Base-by-base conservation (phyloP, 139 green algal genomes). In the Picochlorum costavermella region DNA sequence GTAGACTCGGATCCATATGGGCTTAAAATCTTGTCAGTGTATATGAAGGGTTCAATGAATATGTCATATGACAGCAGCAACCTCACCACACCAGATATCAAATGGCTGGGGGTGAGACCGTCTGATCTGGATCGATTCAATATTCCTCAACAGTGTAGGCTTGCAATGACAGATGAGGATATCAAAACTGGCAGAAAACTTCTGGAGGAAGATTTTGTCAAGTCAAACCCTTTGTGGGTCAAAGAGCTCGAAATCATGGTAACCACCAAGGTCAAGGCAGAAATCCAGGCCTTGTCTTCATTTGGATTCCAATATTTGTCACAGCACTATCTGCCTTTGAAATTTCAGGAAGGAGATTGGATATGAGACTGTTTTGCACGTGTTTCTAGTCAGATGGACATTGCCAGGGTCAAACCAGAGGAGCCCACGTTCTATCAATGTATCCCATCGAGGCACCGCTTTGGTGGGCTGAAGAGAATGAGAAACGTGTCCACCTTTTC, bases 1-100 rank as follows among this genome's bases (percentile, higher is more conserved):
- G 88, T 98, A 31, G 92, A 98, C 69, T 82, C 75, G 1, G 92
- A 98, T 65, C 92, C 92, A 2, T 98, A 98, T 61, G 92, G 92
- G 53, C 85, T 98, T 25, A 96, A 96, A 68, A 98, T 98, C 49
- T 73, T 98, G n/a, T 91, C 83, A 0, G 92, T 96, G 28, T 95
- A 95, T 81, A 95, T 95, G 86, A 91, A 92, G 67, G 46, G 46
- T 53, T 84, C 71, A 29, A 94, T 92, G 81, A 94, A 94, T 75
- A 94, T 94, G 85, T 86, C 79, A 2, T 94, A 90, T 61, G 86
- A 93, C 75, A 85, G 68, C 60, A 80, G 68, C 69, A 96, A 95
- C 77, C 81, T 96, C n/a, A 96, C 90, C 31, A 96, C 90, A 4
- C 88, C 90, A 4, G 81, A 91, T 73, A 89, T 91, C 70, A 86